Evolutionary conservation across 345 rosid genomes (phyloP).

Genomic region (Linum usitatissimum): DNA sequence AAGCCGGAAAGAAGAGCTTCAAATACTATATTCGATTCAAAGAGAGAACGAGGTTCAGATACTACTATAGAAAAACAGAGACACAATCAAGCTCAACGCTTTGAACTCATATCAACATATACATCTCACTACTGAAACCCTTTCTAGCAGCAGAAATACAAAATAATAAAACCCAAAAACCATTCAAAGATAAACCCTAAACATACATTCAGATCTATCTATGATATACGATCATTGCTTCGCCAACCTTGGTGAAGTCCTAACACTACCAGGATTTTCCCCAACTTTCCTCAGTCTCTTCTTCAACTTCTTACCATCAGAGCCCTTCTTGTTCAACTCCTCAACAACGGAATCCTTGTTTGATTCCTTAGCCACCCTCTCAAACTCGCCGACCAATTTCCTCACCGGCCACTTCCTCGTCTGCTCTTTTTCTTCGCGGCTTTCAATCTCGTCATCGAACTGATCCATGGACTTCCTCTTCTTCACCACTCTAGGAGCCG

Average conservation of each 20-base stretch:
- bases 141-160: background rate
- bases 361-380: slow-evolving; percentile 37
- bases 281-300: slow-evolving; percentile 3
- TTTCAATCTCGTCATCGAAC: slow-evolving; percentile 28
- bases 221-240: slow-evolving; percentile 17
- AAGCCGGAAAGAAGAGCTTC: no score
- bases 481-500: slow-evolving; percentile 49
- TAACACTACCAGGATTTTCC: slow-evolving; percentile 6
- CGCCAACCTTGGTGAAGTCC: slow-evolving; percentile 57
- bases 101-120: background rate
- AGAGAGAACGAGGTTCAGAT: no score
- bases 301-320: slow-evolving; percentile 10
- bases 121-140: background rate
- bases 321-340: slow-evolving; percentile 13
- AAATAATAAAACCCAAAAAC: no score
- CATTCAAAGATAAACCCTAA: background rate
- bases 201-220: background rate
- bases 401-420: slow-evolving; percentile 29
- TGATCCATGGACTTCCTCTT: slow-evolving; percentile 41
- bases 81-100: background rate
- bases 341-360: slow-evolving; percentile 14
- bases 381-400: slow-evolving; percentile 64
- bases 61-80: no score
- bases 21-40: no score
- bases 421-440: slow-evolving; percentile 13